Evolutionary conservation across 2,329 filamentous ascomycete genomes (phyloP).

Genomic region (Neopestalotiopsis sp.): DNA sequence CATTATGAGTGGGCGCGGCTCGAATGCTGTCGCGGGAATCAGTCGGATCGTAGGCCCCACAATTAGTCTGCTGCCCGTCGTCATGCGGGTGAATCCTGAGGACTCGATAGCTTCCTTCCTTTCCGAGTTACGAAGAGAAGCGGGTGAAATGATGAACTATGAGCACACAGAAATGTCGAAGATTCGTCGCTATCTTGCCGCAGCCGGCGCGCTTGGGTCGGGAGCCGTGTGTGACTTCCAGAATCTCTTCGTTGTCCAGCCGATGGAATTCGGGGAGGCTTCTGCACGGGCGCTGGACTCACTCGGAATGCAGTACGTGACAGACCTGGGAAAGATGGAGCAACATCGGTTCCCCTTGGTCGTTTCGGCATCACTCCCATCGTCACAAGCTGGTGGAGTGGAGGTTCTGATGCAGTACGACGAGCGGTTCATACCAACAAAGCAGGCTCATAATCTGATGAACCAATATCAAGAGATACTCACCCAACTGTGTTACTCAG

Average conservation of each 20-base stretch:
- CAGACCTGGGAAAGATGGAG: slow-evolving; percentile 1
- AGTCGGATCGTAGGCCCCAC: slow-evolving; percentile 2
- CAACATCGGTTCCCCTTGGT: neutral
- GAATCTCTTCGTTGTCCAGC: neutral
- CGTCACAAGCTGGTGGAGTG: neutral
- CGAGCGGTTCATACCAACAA: neutral
- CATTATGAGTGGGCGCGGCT: neutral
- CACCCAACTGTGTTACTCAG: neutral
- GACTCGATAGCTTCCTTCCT: neutral
- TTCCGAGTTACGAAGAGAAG: neutral
- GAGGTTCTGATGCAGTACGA: slow-evolving; percentile 6
- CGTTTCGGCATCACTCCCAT: neutral
- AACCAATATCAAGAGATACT: neutral
- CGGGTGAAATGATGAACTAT: neutral
- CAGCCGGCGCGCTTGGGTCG: neutral
- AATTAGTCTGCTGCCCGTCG: neutral
- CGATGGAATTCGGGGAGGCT: neutral
- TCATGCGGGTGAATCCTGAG: neutral
- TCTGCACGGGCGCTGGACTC: neutral
- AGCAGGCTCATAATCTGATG: neutral
- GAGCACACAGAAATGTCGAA: neutral
- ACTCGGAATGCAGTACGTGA: neutral
- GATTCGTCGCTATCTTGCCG: neutral
- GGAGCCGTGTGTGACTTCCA: neutral
- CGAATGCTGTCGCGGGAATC: neutral